Evolutionary conservation across 257 asterid genomes (phyloP).

Genomic region (Marsdenia floribunda): DNA sequence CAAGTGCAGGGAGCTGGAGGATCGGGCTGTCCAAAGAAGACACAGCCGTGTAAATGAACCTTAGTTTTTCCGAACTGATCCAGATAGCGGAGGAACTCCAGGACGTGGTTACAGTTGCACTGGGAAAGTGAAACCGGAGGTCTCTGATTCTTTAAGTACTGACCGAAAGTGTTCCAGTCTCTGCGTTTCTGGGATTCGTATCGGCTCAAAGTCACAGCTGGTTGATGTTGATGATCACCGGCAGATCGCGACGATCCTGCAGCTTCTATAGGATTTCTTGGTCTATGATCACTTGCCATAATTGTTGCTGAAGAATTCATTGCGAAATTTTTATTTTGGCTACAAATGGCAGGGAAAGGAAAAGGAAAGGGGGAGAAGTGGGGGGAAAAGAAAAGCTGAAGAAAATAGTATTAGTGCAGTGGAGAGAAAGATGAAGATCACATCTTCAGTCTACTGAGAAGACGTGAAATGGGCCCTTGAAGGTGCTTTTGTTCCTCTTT

Average conservation of each 20-base stretch:
- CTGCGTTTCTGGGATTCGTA: slow-evolving; percentile 83
- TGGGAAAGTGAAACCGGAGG: slow-evolving; percentile 63
- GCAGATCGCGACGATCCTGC: slow-evolving; percentile 35
- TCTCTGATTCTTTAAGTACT: slow-evolving; percentile 67
- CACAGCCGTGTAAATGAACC: slow-evolving; percentile 75
- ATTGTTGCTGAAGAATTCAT: slow-evolving; percentile 38
- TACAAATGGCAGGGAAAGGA: slow-evolving; percentile 11
- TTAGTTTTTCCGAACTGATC: slow-evolving; percentile 92
- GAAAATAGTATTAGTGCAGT: slow-evolving; percentile 30
- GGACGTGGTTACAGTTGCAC: slow-evolving; percentile 75
- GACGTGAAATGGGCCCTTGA: slow-evolving; percentile 61
- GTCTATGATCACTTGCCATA: slow-evolving; percentile 12
- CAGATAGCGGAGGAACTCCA: slow-evolving; percentile 73
- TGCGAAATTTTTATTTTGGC: slow-evolving; percentile 22
- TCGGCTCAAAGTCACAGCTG: slow-evolving; percentile 50
- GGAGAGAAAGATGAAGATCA: slow-evolving; percentile 47
- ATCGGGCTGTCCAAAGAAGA: slow-evolving; percentile 84
- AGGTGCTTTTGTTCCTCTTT: slow-evolving; percentile 57
- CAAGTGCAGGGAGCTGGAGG: slow-evolving; percentile 94
- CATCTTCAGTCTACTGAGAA: slow-evolving; percentile 49
- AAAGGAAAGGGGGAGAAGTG: slow-evolving; percentile 5
- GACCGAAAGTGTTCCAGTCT: slow-evolving; percentile 95
- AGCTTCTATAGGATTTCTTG: slow-evolving; percentile 26
- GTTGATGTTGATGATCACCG: slow-evolving; percentile 22
- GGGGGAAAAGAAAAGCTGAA: slow-evolving; percentile 20